Conservation (phyloP, 164 flowering plant species). For the Kingdonia uniflora region DNA sequence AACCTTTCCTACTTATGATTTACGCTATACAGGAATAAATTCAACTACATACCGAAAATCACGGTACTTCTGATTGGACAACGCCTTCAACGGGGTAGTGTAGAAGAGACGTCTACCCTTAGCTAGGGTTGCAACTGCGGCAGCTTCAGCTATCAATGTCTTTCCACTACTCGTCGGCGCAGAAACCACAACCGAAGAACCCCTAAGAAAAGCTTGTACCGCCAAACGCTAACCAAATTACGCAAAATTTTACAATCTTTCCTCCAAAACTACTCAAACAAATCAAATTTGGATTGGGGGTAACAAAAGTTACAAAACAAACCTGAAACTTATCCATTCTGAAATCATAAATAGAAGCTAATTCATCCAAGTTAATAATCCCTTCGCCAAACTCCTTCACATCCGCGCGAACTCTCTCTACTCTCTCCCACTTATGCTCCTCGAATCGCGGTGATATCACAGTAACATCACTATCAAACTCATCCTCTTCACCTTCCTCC, state of each 20-base stretch:
- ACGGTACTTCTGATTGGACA: constrained; percentile 91
- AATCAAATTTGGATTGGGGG: too few relatives aligned
- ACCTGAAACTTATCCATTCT: constrained; percentile 94
- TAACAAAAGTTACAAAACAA: too few relatives aligned
- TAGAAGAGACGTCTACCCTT: constrained; percentile 73
- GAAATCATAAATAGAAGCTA: constrained; percentile 64
- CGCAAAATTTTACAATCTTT: too few relatives aligned
- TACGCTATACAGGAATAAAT: too few relatives aligned
- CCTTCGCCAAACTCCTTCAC: constrained; percentile 64
- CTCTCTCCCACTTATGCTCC: constrained; percentile 63
- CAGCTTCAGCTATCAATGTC: constrained; percentile 95
- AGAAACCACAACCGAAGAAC: constrained; percentile 91
- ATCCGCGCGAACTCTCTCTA: constrained; percentile 51
- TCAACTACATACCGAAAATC: constrained; percentile 78
- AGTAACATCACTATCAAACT: constrained; percentile 8
- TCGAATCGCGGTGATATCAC: constrained; percentile 14
- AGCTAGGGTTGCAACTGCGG: constrained; percentile 77
- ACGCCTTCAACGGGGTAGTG: constrained; percentile 92
- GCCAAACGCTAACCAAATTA: constrained; percentile 88
- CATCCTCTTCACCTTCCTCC: constrained; percentile 14
- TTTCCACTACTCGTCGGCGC: constrained; percentile 98
- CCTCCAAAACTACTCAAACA: too few relatives aligned
- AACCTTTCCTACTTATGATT: too few relatives aligned
- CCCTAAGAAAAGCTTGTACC: constrained; percentile 73
- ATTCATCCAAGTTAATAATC: constrained; percentile 62